A percentile compares a stretch with the other conserved stretches of the same genome.
These are phyloP conservation scores for Thozetella sp. DNA, from an alignment of 495 filamentous ascomycete genomes.

Conservation along the genomic window DNA sequence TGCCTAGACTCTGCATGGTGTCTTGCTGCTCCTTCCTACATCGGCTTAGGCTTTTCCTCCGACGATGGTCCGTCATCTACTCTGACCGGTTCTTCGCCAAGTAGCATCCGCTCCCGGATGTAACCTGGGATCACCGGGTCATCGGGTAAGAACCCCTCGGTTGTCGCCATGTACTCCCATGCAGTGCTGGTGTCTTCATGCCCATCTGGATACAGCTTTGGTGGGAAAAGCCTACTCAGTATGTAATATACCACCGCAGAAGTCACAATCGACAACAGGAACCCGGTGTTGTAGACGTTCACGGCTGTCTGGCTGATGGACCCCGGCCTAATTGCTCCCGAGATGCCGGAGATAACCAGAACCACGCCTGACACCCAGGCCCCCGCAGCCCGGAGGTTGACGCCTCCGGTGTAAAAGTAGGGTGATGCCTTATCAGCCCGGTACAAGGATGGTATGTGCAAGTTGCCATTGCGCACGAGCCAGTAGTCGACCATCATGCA, in stretches of 20 bases:
- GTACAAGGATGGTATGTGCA: constrained; percentile 5
- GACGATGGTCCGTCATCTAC: too few relatives aligned
- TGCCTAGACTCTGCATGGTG: too few relatives aligned
- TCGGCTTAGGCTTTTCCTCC: too few relatives aligned
- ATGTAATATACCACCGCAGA: background rate
- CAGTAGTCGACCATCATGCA: constrained; percentile 6
- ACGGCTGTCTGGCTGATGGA: background rate
- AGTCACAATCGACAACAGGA: background rate
- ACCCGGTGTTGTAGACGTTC: background rate
- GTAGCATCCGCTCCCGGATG: background rate
- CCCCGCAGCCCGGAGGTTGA: background rate
- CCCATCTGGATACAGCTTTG: background rate
- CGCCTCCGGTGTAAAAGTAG: constrained; percentile 4
- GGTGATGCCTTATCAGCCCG: background rate
- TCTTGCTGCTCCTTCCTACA: too few relatives aligned
- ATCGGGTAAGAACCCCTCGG: background rate
- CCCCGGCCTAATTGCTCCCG: background rate
- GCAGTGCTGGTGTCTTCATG: background rate
- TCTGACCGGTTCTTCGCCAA: background rate
- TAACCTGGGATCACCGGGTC: background rate
- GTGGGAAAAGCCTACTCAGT: background rate
- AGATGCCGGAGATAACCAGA: background rate
- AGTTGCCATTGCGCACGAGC: constrained; percentile 2
- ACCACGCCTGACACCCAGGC: background rate
- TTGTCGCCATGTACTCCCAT: constrained; percentile 2